Evolutionary conservation across 306 rosid species (phyloP).

Genomic region (Quercus gilva): DNA sequence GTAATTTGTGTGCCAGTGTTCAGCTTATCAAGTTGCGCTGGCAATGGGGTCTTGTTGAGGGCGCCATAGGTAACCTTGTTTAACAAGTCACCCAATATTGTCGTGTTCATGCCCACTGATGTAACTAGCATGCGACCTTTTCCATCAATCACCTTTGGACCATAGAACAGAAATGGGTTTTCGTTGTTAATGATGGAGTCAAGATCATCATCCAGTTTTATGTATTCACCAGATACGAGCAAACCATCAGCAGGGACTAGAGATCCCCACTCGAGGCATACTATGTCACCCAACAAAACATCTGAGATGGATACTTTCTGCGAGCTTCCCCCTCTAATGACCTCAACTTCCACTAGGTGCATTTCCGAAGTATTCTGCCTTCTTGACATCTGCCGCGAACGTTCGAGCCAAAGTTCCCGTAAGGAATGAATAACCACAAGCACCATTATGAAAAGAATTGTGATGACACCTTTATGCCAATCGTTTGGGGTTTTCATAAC

Average conservation of each 20-base stretch:
- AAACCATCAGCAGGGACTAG: conserved; percentile 23
- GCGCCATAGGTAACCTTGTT: background rate
- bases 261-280: background rate
- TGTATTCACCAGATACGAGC: conserved; percentile 4
- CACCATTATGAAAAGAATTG: too few relatives aligned
- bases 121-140: conserved; percentile 24
- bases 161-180: conserved; percentile 21
- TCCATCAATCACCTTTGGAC: conserved; percentile 21
- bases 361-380: too few relatives aligned
- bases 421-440: too few relatives aligned
- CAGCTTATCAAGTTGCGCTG: conserved; percentile 9
- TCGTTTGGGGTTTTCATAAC: background rate
- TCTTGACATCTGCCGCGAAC: too few relatives aligned
- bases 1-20: background rate
- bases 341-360: too few relatives aligned
- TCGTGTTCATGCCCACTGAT: conserved; percentile 14
- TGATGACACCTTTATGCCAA: conserved; percentile 7
- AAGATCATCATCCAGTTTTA: background rate
- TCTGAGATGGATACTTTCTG: too few relatives aligned
- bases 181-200: background rate
- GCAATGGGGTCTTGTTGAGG: background rate
- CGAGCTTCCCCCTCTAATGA: too few relatives aligned
- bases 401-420: too few relatives aligned
- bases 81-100: conserved; percentile 2
- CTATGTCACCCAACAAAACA: too few relatives aligned